phyloP scores from a whole-genome alignment of 176 grass and related monocot genomes.

The Chloris gayana region DNA sequence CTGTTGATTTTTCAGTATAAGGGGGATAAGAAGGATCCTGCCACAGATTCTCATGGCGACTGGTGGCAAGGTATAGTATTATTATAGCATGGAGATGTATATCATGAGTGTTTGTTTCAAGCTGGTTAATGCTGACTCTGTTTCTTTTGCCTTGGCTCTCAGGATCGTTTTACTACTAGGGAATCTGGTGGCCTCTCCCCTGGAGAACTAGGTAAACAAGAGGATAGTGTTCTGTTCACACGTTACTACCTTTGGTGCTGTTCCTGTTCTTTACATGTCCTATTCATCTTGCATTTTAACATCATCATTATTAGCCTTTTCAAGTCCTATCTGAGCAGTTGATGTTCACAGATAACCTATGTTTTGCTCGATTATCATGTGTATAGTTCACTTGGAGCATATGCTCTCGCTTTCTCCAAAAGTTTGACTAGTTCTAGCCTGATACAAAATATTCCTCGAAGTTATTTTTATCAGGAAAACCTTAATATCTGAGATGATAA shows the following conservation, averaged over 20 bases:
- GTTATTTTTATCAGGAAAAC: background rate
- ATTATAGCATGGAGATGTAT: background rate
- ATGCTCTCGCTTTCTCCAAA: conserved; percentile 31
- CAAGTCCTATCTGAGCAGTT: conserved; percentile 3
- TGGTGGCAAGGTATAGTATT: conserved; percentile 91
- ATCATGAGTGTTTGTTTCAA: conserved; percentile 20
- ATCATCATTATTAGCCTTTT: conserved; percentile 11
- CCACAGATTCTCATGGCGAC: conserved; percentile 77
- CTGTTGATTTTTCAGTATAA: conserved; percentile 50
- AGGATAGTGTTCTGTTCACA: conserved; percentile 12
- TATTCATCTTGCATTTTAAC: conserved; percentile 4
- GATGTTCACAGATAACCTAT: conserved; percentile 5
- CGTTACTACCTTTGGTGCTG: background rate
- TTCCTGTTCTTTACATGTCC: conserved; percentile 18
- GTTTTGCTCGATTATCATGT: conserved; percentile 12
- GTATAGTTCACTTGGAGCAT: conserved; percentile 7
- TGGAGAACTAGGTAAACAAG: conserved; percentile 45
- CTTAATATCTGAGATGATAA: conserved; percentile 20
- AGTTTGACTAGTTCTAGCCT: conserved; percentile 31
- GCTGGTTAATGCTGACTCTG: conserved; percentile 13
- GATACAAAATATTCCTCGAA: background rate
- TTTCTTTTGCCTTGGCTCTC: conserved; percentile 2
- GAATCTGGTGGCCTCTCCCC: conserved; percentile 34
- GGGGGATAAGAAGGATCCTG: conserved; percentile 59
- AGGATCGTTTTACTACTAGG: conserved; percentile 96